Percentiles rank a stretch among this genome's conserved stretches.
Conservation (phyloP, 805 yeast genomes). For the Komagataella phaffii region DNA sequence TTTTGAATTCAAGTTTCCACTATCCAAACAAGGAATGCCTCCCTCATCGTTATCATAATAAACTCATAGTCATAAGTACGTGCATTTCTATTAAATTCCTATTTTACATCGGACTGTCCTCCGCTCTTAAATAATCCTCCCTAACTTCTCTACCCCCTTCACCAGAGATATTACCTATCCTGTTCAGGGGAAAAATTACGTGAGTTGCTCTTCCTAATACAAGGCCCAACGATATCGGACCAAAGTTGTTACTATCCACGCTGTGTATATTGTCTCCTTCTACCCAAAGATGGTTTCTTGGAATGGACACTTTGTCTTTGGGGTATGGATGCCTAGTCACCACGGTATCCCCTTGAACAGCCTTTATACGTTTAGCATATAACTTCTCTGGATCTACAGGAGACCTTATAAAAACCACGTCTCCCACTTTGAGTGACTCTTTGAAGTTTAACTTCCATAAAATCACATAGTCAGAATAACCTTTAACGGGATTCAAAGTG, state of each 20-base stretch:
- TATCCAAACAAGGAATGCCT: neutral
- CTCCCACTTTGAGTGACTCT: conserved; percentile 38
- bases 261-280: conserved; percentile 88
- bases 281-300: conserved; percentile 81
- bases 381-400: conserved; percentile 69
- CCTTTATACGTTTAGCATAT: conserved; percentile 73
- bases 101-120: neutral
- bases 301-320: conserved; percentile 43
- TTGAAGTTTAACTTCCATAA: conserved; percentile 52
- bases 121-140: conserved; percentile 9
- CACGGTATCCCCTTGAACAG: conserved; percentile 57
- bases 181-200: conserved; percentile 56
- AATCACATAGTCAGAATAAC: conserved; percentile 45
- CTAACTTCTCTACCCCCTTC: conserved; percentile 41
- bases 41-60: neutral
- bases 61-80: neutral
- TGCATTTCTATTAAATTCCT: neutral
- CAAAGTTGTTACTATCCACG: conserved; percentile 76
- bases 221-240: conserved; percentile 75
- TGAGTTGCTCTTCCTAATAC: conserved; percentile 63
- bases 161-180: conserved; percentile 34
- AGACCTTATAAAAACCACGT: conserved; percentile 64
- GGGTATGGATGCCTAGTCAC: conserved; percentile 57
- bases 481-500: conserved; percentile 59
- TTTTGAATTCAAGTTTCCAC: conserved; percentile 2